These are phyloP conservation scores for Coemansia sp. DNA, from an alignment of 192 early-diverging fungal genomes.

Conservation along the genomic window DNA sequence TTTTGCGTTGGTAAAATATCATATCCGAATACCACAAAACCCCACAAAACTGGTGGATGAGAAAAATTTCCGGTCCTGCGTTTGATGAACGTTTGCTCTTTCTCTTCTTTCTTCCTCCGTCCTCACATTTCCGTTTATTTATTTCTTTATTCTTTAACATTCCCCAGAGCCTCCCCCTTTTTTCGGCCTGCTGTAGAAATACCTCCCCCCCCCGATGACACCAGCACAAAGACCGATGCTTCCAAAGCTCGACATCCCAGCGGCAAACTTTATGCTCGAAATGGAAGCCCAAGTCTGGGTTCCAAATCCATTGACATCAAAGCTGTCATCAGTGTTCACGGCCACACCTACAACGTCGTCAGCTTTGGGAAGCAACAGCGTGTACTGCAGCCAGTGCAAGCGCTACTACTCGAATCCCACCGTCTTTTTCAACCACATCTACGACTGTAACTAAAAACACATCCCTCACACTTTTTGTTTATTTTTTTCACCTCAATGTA, in stretches of 20 bases:
- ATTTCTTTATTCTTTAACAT: not conserved
- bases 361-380: not conserved
- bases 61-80: no score
- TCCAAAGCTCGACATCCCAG: slow-evolving; percentile 19
- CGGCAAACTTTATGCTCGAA: slow-evolving; percentile 8
- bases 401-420: slow-evolving; percentile 23
- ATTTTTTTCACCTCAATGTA: not conserved
- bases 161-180: no score
- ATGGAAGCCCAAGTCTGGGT: slow-evolving; percentile 19
- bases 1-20: no score
- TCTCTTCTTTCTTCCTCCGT: slow-evolving; percentile 3
- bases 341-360: not conserved
- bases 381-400: slow-evolving; percentile 52
- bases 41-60: no score
- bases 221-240: not conserved
- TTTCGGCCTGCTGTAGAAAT: no score
- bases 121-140: no score
- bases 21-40: no score
- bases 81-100: not conserved
- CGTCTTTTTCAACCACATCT: slow-evolving; percentile 23
- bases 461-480: not conserved
- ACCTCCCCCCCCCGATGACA: no score
- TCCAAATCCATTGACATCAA: slow-evolving; percentile 35
- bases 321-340: slow-evolving; percentile 30
- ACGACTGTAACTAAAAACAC: slow-evolving; percentile 22